Conservation (phyloP, 1,284 basidiomycete species). For the Boletellus sp. region DNA sequence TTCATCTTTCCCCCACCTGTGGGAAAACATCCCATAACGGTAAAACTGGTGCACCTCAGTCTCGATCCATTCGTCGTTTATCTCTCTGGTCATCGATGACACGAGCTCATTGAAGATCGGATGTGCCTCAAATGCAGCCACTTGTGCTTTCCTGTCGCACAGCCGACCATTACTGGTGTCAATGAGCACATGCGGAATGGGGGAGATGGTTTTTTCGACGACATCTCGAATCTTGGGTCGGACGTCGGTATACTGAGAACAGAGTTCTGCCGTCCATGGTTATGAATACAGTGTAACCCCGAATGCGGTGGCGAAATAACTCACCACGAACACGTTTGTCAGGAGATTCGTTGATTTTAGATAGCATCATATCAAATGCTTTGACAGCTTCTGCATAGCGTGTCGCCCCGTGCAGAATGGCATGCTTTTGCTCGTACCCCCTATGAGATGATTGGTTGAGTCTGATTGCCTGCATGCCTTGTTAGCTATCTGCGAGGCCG, state of each 20-base stretch:
- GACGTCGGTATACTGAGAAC: background rate
- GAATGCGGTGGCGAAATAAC: no score
- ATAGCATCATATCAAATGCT: no score
- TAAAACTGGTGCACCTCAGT: background rate
- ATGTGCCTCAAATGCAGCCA: background rate
- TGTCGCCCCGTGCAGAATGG: no score
- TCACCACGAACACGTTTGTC: no score
- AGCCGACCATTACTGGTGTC: background rate
- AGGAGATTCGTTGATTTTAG: no score
- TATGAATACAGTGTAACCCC: no score
- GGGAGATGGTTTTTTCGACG: background rate
- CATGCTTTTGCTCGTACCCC: no score
- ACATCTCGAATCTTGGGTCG: background rate
- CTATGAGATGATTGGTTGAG: no score
- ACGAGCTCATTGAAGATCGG: background rate
- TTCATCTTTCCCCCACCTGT: conserved; percentile 4
- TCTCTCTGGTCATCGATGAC: background rate
- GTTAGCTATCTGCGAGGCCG: no score
- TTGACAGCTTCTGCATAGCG: no score
- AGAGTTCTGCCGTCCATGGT: background rate
- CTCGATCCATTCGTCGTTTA: background rate
- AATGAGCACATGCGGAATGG: background rate
- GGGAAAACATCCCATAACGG: background rate
- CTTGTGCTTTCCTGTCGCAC: background rate
- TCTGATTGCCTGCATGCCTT: no score